Evolutionary conservation across 495 filamentous ascomycete species (phyloP).

Genomic region (Penicillium dipodomyicola): DNA sequence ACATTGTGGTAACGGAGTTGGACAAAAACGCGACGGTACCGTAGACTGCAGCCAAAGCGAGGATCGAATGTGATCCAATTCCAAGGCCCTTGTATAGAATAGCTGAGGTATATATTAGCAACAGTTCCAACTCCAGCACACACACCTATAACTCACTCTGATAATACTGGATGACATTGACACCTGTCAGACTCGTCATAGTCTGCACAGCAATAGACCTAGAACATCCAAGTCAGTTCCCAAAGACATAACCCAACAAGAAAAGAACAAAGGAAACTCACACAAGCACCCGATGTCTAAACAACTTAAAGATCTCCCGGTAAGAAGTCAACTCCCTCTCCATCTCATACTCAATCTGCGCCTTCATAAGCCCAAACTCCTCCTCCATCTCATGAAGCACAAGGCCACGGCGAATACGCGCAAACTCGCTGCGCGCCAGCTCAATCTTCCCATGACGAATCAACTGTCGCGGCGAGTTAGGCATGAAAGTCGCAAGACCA

Average conservation of each 20-base stretch:
- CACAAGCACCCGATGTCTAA: slow-evolving; percentile 51
- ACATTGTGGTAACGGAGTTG: slow-evolving; percentile 53
- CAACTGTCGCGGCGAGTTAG: slow-evolving; percentile 55
- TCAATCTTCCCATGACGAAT: slow-evolving; percentile 54
- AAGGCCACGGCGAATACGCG: slow-evolving; percentile 48
- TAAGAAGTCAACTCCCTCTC: slow-evolving; percentile 53
- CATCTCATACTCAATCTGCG: slow-evolving; percentile 62
- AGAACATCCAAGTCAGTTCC: slow-evolving; percentile 4
- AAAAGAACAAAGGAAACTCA: slow-evolving; percentile 19
- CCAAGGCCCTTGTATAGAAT: slow-evolving; percentile 57
- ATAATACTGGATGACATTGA: slow-evolving; percentile 59
- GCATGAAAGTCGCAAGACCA: slow-evolving; percentile 58
- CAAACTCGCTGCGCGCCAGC: slow-evolving; percentile 49
- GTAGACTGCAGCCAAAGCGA: slow-evolving; percentile 55
- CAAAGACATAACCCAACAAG: background rate
- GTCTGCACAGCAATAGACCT: slow-evolving; percentile 58
- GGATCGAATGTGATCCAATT: slow-evolving; percentile 49
- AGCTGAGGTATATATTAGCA: slow-evolving; percentile 26
- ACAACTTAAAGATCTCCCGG: slow-evolving; percentile 52
- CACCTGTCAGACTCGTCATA: slow-evolving; percentile 56
- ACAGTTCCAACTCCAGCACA: background rate
- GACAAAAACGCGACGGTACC: slow-evolving; percentile 54
- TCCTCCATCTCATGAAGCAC: slow-evolving; percentile 47
- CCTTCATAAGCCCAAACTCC: slow-evolving; percentile 55
- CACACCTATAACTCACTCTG: slow-evolving; percentile 40